Percentiles rank a stretch among this genome's conserved stretches.
Conservation (phyloP, 768 basidiomycete species). For the Tylopilus rubrobrunneus region DNA sequence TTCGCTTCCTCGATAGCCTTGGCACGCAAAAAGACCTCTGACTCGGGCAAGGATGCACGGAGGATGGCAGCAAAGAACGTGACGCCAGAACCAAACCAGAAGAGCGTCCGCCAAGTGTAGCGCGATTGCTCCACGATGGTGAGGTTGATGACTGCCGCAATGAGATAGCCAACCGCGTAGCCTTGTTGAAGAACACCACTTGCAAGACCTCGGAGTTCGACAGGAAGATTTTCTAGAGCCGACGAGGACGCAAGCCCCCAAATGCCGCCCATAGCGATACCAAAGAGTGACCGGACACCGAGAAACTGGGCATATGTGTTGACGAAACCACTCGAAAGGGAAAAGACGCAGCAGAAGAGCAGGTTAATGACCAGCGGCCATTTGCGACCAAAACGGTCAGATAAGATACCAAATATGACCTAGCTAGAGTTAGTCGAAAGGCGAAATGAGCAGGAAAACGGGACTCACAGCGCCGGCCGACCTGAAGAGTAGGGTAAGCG, state of each 20-base stretch:
- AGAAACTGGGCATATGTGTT: conserved; percentile 77
- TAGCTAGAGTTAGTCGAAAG: conserved; percentile 8
- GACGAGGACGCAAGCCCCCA: conserved; percentile 85
- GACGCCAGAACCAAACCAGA: conserved; percentile 76
- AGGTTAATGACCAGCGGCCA: conserved; percentile 87
- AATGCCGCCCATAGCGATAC: conserved; percentile 84
- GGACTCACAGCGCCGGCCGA: conserved; percentile 61
- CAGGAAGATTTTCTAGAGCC: conserved; percentile 85
- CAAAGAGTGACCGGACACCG: conserved; percentile 77
- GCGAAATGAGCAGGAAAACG: neutral
- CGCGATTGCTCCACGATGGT: conserved; percentile 39
- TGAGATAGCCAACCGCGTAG: conserved; percentile 81
- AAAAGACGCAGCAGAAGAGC: conserved; percentile 62
- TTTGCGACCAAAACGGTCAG: conserved; percentile 89
- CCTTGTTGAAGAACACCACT: conserved; percentile 87
- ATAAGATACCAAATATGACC: conserved; percentile 77
- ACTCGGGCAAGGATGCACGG: conserved; percentile 73
- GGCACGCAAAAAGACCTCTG: conserved; percentile 65
- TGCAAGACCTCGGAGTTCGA: conserved; percentile 79
- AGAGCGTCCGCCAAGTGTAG: conserved; percentile 68
- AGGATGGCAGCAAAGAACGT: conserved; percentile 65
- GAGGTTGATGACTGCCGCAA: conserved; percentile 83
- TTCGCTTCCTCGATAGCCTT: conserved; percentile 47
- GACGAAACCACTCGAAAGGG: conserved; percentile 79
- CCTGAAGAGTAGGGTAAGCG: conserved; percentile 89